These are phyloP conservation scores for Wickerhamiella vanderwaltii DNA, from an alignment of 805 yeast genomes.

Conservation along the genomic window DNA sequence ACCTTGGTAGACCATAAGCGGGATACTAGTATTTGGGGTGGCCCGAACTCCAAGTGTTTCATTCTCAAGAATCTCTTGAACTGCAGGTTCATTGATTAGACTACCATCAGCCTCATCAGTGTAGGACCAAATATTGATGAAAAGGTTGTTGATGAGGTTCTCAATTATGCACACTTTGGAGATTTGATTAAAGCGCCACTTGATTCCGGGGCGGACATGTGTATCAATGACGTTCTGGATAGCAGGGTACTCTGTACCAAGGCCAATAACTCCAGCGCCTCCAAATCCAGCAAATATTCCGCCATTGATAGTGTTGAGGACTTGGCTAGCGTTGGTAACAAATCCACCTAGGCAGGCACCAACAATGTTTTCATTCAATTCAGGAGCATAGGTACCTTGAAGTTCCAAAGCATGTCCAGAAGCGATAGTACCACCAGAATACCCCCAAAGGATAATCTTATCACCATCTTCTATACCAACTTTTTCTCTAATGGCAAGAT, in stretches of 20 bases:
- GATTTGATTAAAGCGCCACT: conserved; percentile 14
- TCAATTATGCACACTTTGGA: conserved; percentile 14
- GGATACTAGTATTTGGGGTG: conserved; percentile 12
- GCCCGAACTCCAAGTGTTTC: conserved; percentile 13
- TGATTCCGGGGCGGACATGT: conserved; percentile 13
- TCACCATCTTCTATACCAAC: conserved; percentile 12
- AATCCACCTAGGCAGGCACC: conserved; percentile 22
- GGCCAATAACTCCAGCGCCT: conserved; percentile 22
- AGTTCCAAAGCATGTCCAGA: conserved; percentile 22
- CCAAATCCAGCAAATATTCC: conserved; percentile 21
- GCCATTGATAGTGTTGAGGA: conserved; percentile 15
- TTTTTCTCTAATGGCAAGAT: conserved; percentile 12
- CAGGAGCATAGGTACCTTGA: conserved; percentile 21
- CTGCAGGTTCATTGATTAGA: background rate
- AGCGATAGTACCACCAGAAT: conserved; percentile 22
- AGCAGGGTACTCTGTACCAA: conserved; percentile 22
- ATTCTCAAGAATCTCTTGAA: conserved; percentile 1
- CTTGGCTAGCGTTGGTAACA: conserved; percentile 18
- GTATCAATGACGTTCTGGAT: conserved; percentile 14
- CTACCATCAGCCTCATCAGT: conserved; percentile 15
- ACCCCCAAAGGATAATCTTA: conserved; percentile 22
- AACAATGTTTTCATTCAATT: conserved; percentile 15
- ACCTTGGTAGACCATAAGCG: conserved; percentile 24
- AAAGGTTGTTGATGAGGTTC: conserved; percentile 14
- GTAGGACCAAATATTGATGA: conserved; percentile 17